Conservation (phyloP, 2,329 filamentous ascomycete genomes). For the Botrytis sinoallii region DNA sequence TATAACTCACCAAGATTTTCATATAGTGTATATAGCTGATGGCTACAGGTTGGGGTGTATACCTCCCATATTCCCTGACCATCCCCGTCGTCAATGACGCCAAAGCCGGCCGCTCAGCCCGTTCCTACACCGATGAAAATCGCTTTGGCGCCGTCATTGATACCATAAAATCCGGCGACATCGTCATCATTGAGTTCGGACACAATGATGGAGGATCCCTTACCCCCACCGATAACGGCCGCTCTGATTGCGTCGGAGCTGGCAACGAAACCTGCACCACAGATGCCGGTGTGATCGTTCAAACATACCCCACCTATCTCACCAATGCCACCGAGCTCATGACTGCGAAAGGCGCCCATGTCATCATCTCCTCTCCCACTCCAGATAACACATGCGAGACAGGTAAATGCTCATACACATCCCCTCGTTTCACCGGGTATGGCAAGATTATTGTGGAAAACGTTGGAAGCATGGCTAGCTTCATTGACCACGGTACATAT, state of each 20-base stretch:
- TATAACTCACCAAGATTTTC: no score
- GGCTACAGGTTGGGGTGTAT: slow-evolving; percentile 58
- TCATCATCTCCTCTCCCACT: slow-evolving; percentile 58
- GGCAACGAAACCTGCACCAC: slow-evolving; percentile 46
- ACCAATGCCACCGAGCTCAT: slow-evolving; percentile 33
- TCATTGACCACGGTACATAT: slow-evolving; percentile 57
- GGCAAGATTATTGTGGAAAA: slow-evolving; percentile 45
- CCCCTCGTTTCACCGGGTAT: slow-evolving; percentile 57
- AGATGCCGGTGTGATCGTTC: slow-evolving; percentile 46
- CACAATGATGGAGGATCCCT: slow-evolving; percentile 64
- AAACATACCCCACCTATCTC: slow-evolving; percentile 36
- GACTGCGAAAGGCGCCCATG: slow-evolving; percentile 55
- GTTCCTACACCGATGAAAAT: slow-evolving; percentile 64
- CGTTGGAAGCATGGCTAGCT: slow-evolving; percentile 42
- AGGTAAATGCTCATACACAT: slow-evolving; percentile 46
- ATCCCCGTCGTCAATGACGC: slow-evolving; percentile 59
- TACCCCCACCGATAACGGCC: slow-evolving; percentile 54
- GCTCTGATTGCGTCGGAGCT: slow-evolving; percentile 51
- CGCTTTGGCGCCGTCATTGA: slow-evolving; percentile 58
- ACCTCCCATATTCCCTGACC: slow-evolving; percentile 51
- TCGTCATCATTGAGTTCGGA: slow-evolving; percentile 58
- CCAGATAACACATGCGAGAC: slow-evolving; percentile 62
- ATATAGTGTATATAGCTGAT: neutral
- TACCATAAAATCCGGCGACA: slow-evolving; percentile 37
- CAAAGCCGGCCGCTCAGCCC: slow-evolving; percentile 62